Base-by-base conservation (phyloP, 148 eudicot species). In the Heliosperma pusillum region DNA sequence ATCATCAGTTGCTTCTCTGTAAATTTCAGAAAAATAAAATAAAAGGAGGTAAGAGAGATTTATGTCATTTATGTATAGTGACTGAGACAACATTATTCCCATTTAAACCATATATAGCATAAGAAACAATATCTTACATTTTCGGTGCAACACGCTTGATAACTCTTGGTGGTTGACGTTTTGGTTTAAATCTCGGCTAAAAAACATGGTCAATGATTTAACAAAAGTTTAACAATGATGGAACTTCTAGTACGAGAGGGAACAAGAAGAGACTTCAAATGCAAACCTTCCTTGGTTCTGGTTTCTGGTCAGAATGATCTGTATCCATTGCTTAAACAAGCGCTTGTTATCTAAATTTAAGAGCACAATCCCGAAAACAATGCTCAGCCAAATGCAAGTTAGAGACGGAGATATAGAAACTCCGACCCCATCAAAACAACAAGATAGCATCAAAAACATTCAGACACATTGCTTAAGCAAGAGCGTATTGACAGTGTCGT, bases 1-100 rank as follows among this genome's bases (percentile, higher is more conserved):
- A n/a, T 85, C 88, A 67, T 94, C 98, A 65, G 60, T 40, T 77
- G 81, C 93, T 75, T 91, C 97, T 80, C 98, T 94, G 79, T 63
- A 83, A 80, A 80, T 9, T n/a, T n/a, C n/a, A n/a, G n/a, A 45
- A 26, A 65, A 77, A 71, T 20, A 19, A 42, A n/a, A 15, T 62
- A 33, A 33, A 29, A 16, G 55, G 55, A 78, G 71, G 19, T 70
- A 11, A 53, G n/a, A 53, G 40, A 50, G 55, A n/a, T 17, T 62
- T 25, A 50, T 29, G 1, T n/a, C 47, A n/a, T 17, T 62, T 25
- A 50, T 29, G 1, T n/a, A 44, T 17, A 26, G 15, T 12, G 25
- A 29, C n/a, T 25, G 7, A 50, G 55, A 16, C 13, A 36, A 64
- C 53, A 47, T 36, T 4, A 72, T 25, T 27, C 30, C 61, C 42